Evolutionary conservation across 257 asterid genomes (phyloP).

Genomic region (Eucommia ulmoides): DNA sequence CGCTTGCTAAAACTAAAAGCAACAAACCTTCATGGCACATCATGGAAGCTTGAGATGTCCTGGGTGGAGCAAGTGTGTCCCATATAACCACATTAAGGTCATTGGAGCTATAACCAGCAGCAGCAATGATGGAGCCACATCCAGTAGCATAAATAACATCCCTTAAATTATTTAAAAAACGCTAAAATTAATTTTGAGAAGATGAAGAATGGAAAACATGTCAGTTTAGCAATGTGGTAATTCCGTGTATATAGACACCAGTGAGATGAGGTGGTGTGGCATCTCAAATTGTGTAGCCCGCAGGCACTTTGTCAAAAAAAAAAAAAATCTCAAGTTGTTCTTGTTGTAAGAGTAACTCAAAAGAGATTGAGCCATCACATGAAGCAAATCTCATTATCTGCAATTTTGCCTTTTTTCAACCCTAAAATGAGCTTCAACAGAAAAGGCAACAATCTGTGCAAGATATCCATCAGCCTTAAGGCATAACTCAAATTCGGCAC

Average conservation of each 20-base stretch:
- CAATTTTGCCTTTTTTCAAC: too few relatives aligned
- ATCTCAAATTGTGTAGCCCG: too few relatives aligned
- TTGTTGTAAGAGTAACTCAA: too few relatives aligned
- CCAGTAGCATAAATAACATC: constrained; percentile 87
- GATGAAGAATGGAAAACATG: not conserved
- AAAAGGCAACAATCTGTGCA: too few relatives aligned
- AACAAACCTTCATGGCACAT: constrained; percentile 97
- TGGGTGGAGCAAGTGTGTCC: constrained; percentile 98
- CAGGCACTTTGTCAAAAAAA: not conserved
- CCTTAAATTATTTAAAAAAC: too few relatives aligned
- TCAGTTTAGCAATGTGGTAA: not conserved
- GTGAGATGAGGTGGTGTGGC: not conserved
- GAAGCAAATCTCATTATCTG: too few relatives aligned
- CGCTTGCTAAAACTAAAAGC: constrained; percentile 8
- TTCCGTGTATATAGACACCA: not conserved
- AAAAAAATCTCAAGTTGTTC: too few relatives aligned
- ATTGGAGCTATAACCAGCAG: constrained; percentile 88
- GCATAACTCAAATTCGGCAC: too few relatives aligned
- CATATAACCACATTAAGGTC: constrained; percentile 89
- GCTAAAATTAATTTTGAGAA: too few relatives aligned
- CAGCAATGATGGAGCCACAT: constrained; percentile 91
- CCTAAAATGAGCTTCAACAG: too few relatives aligned
- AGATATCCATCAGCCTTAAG: too few relatives aligned
- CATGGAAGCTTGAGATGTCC: constrained; percentile 87
- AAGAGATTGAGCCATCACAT: too few relatives aligned